Evolutionary conservation across 2,329 filamentous ascomycete species (phyloP), one percentile per base, ranked within the genome.

Genomic region (Alternaria gaisen): DNA sequence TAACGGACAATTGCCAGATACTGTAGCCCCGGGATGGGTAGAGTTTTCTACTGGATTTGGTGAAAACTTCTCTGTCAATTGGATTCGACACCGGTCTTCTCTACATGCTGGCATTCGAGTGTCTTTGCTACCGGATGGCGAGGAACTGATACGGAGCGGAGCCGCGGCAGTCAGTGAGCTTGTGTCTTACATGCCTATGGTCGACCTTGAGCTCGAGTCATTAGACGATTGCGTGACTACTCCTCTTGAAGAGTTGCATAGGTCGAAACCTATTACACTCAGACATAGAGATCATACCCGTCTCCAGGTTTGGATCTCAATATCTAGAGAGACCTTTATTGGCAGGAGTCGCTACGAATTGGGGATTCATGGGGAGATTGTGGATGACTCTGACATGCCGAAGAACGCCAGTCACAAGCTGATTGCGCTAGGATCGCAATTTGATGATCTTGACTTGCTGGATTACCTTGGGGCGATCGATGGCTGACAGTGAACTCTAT

Each of bases 271-370:
- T 2, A 2, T 47, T 3, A 2, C 14, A 1, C 16, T 46, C 1
- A 4, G 9, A 0, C 10, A 1, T 20, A 1, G 6, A 8, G n/a
- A 1, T 7, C 2, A n/a, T 0, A 4, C 5, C 16, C 10, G 1
- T 2, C 44, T 47, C 12, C 8, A 14, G 3, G 46, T 4, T 1
- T 50, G 30, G 46, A 24, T 50, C 4, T n/a, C 30, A 1, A 4
- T 50, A 1, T 50, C 30, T 3, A 50, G 46, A 8, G 46, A 50
- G 20, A 11, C 5, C 0, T 50, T 50, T 3, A 50, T 50, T 5
- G 46, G 46, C 9, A 36, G 30, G 10, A 36, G 46, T 24, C 14
- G 46, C 8, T 36, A 16, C 6, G 46, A n/a, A 1, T n/a, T 48
- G 18, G 1, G 5, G 0, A 10, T 48, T 1, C 1, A 24, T 4